Percentiles rank a stretch among this genome's conserved stretches.
These are phyloP conservation scores for Fennellomyces sp. DNA, from an alignment of 371 early-diverging fungal genomes.

Conservation along the genomic window DNA sequence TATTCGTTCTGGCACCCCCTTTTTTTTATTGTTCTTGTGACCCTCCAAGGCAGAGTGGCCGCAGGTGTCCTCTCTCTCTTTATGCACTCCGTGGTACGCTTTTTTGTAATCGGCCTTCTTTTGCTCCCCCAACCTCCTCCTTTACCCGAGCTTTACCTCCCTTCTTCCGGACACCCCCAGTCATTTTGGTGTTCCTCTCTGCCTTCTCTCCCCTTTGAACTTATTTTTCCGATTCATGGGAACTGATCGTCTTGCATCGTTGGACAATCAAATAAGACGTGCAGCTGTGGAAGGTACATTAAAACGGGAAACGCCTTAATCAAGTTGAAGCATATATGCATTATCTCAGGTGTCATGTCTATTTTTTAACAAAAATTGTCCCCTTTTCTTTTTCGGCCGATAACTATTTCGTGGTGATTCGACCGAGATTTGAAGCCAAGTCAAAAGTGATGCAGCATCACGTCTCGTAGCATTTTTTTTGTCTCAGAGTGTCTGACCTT, in stretches of 20 bases:
- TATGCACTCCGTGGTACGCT: not conserved
- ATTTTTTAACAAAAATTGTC: too few relatives aligned
- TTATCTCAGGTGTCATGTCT: too few relatives aligned
- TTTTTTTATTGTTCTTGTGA: slow-evolving; percentile 13
- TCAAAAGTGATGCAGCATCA: slow-evolving; percentile 5
- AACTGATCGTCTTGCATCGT: not conserved
- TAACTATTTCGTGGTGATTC: slow-evolving; percentile 3
- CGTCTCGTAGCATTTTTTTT: not conserved
- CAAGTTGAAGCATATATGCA: too few relatives aligned
- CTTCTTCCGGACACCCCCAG: too few relatives aligned
- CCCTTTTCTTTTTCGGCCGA: not conserved
- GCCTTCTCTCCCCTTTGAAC: not conserved
- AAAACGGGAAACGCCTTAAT: too few relatives aligned
- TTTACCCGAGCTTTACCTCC: not conserved
- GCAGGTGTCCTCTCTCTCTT: not conserved
- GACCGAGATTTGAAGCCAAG: slow-evolving; percentile 6
- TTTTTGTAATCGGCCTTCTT: not conserved
- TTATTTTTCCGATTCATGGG: slow-evolving; percentile 1
- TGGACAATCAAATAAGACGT: not conserved
- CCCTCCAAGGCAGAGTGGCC: not conserved
- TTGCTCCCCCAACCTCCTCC: not conserved
- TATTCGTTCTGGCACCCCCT: not conserved
- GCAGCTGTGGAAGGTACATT: too few relatives aligned
- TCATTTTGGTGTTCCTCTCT: too few relatives aligned
- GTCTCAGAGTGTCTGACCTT: not conserved